Evolutionary conservation across 106 monocot genomes (phyloP).

Genomic region (Posidonia australis): DNA sequence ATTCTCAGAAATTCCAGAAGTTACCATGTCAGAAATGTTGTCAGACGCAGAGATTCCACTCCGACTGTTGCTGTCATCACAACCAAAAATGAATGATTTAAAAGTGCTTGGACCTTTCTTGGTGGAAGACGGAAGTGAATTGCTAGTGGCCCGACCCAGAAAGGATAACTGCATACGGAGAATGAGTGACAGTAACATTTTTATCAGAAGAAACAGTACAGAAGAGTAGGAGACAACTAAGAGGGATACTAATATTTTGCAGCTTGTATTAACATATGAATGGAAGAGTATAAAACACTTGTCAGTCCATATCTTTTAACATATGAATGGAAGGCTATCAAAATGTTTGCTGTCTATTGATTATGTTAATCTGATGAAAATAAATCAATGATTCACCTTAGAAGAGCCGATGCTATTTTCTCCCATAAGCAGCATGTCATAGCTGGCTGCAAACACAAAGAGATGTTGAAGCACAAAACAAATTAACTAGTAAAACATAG

Average conservation of each 20-base stretch:
- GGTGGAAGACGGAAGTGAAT: slow-evolving; percentile 38
- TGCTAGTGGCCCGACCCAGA: slow-evolving; percentile 54
- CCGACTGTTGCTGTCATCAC: slow-evolving; percentile 92
- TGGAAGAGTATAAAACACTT: no score
- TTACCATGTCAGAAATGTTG: slow-evolving; percentile 45
- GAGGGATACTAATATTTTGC: no score
- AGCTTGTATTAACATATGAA: no score
- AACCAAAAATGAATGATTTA: slow-evolving; percentile 76
- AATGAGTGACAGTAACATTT: background rate
- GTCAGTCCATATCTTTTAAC: no score
- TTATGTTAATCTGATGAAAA: background rate
- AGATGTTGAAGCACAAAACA: background rate
- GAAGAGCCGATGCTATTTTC: slow-evolving; percentile 47
- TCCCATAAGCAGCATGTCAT: slow-evolving; percentile 32
- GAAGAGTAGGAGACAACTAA: no score
- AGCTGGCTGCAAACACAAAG: slow-evolving; percentile 40
- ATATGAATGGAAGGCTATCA: background rate
- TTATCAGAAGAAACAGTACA: background rate
- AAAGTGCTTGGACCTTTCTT: slow-evolving; percentile 35
- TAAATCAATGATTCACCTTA: slow-evolving; percentile 33
- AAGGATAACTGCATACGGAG: slow-evolving; percentile 62
- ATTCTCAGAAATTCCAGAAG: background rate
- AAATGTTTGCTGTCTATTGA: background rate
- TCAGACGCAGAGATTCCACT: slow-evolving; percentile 37
- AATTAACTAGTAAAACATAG: background rate